phyloP scores from a whole-genome alignment of 2,329 filamentous ascomycete species.

The Blumeriella jaapii region DNA sequence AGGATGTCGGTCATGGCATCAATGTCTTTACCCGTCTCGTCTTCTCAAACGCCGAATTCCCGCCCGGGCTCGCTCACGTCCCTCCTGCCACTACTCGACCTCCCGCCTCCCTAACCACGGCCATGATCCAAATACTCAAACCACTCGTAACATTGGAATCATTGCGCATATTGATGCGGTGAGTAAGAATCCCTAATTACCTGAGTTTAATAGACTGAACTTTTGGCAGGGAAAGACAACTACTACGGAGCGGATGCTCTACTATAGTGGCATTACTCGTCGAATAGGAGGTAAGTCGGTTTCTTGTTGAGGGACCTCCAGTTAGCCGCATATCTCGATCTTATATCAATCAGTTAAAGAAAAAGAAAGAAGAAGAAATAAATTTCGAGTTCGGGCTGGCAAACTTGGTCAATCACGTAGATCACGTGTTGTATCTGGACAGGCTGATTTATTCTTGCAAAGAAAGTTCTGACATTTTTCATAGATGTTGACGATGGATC shows the following conservation, averaged over 20 bases:
- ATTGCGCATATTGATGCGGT: constrained; percentile 96
- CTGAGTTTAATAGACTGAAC: constrained; percentile 3
- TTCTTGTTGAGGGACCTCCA: neutral
- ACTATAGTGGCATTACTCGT: constrained; percentile 81
- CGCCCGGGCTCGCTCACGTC: constrained; percentile 1
- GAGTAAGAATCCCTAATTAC: constrained; percentile 22
- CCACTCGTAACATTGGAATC: constrained; percentile 90
- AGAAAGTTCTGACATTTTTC: no score
- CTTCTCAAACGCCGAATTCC: neutral
- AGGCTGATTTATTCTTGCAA: no score
- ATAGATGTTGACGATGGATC: constrained; percentile 88
- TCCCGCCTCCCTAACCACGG: constrained; percentile 8
- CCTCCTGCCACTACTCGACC: constrained; percentile 14
- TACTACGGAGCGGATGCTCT: constrained; percentile 97
- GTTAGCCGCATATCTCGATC: no score
- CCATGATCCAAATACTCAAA: constrained; percentile 28
- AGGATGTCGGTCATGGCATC: constrained; percentile 22
- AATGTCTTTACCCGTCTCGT: constrained; percentile 8
- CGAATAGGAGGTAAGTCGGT: constrained; percentile 55
- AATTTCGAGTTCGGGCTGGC: no score
- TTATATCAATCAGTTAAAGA: neutral
- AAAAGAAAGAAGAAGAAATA: no score
- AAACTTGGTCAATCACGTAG: no score
- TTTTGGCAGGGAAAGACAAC: constrained; percentile 75
- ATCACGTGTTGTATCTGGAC: no score